These are phyloP conservation scores for Herpotrichia juniperi DNA, from an alignment of 2,329 filamentous ascomycete species.

Conservation along the genomic window DNA sequence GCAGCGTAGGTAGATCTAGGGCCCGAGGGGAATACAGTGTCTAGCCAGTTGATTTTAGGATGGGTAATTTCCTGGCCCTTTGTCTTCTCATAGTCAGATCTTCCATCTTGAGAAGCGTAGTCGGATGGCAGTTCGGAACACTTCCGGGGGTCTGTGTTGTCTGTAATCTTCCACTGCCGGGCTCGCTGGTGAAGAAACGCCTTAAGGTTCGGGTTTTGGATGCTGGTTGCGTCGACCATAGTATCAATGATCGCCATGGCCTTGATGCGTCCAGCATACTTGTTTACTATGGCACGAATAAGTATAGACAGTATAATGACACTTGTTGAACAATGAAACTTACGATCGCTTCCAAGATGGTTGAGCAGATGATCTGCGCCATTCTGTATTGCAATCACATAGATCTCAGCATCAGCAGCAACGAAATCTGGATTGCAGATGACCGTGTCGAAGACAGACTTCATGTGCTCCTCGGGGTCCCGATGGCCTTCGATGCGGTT, in stretches of 20 bases:
- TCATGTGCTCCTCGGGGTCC: conserved; percentile 65
- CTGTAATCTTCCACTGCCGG: conserved; percentile 39
- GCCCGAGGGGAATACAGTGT: neutral
- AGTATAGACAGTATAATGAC: neutral
- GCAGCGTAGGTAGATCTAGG: neutral
- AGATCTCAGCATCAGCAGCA: conserved; percentile 60
- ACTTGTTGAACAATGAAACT: conserved; percentile 36
- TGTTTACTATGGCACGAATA: conserved; percentile 21
- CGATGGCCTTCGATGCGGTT: conserved; percentile 70
- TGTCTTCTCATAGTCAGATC: neutral
- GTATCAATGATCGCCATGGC: conserved; percentile 42
- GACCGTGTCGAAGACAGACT: conserved; percentile 69
- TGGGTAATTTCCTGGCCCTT: neutral
- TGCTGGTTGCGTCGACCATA: conserved; percentile 19
- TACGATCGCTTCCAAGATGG: conserved; percentile 64
- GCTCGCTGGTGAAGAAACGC: conserved; percentile 39
- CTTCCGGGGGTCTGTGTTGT: conserved; percentile 18
- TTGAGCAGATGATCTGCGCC: conserved; percentile 64
- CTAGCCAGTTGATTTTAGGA: conserved; percentile 17
- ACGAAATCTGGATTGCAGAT: conserved; percentile 56
- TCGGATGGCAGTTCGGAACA: conserved; percentile 30
- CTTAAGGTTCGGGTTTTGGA: conserved; percentile 28
- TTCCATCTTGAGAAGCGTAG: conserved; percentile 12
- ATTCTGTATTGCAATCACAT: conserved; percentile 74
- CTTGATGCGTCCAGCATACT: conserved; percentile 29